Evolutionary conservation across 345 rosid species (phyloP).

Genomic region (Toxicodendron radicans): DNA sequence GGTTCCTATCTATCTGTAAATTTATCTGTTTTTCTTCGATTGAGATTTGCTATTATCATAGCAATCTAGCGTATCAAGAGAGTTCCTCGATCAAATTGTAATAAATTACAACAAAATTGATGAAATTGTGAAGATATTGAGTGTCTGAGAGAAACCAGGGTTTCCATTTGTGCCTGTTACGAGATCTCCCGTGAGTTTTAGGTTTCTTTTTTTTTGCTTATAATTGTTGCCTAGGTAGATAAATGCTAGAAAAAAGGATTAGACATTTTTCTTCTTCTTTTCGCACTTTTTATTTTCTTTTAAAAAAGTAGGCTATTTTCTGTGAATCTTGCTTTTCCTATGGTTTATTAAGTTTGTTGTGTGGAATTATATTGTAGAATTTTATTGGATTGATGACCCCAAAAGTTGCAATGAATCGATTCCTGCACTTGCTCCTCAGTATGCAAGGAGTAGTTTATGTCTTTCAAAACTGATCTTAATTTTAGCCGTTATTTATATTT

Average conservation of each 20-base stretch:
- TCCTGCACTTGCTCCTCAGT: background rate
- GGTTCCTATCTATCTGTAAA: background rate
- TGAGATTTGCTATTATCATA: background rate
- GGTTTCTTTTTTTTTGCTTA: background rate
- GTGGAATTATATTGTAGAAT: background rate
- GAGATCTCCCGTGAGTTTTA: background rate
- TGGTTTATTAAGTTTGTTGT: background rate
- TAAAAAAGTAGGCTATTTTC: no score
- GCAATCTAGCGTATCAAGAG: background rate
- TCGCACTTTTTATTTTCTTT: no score
- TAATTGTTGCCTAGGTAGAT: background rate
- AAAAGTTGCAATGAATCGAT: background rate
- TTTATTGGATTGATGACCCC: background rate
- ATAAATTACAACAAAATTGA: background rate
- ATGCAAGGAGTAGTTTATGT: background rate
- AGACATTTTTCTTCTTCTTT: background rate
- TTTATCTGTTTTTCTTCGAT: background rate
- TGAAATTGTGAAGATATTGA: slow-evolving; percentile 1
- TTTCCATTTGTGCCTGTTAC: background rate
- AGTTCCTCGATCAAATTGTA: background rate
- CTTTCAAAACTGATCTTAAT: background rate
- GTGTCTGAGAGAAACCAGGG: background rate
- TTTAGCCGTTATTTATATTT: background rate
- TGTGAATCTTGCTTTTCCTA: no score
- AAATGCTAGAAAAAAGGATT: background rate